These are phyloP conservation scores for Euclidium syriacum DNA, from an alignment of 345 rosid genomes.

Conservation along the genomic window DNA sequence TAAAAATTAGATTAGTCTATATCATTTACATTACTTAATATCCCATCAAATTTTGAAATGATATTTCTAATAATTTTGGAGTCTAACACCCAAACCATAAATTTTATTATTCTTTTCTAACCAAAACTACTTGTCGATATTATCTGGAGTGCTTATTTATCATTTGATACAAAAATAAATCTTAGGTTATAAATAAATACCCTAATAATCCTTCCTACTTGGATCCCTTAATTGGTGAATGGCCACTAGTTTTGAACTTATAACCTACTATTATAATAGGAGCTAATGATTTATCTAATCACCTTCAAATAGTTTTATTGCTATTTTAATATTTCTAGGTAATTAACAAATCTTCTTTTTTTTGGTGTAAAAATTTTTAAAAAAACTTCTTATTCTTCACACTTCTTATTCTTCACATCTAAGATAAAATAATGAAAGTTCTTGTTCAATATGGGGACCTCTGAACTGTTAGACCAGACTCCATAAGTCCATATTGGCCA, in stretches of 20 bases:
- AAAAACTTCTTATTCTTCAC: too few relatives aligned
- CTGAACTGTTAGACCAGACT: conserved; percentile 20
- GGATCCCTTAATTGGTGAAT: conserved; percentile 22
- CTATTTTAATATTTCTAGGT: not conserved
- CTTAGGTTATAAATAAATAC: not conserved
- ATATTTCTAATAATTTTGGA: too few relatives aligned
- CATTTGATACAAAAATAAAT: too few relatives aligned
- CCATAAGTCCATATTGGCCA: conserved; percentile 35
- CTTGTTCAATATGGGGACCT: conserved; percentile 25
- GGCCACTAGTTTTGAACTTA: conserved; percentile 17
- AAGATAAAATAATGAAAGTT: not conserved
- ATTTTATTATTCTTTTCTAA: not conserved
- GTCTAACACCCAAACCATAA: not conserved
- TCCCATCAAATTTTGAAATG: too few relatives aligned
- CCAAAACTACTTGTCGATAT: too few relatives aligned
- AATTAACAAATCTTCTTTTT: not conserved
- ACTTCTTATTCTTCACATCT: too few relatives aligned
- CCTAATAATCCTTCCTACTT: not conserved
- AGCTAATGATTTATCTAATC: conserved; percentile 32
- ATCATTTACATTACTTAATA: too few relatives aligned
- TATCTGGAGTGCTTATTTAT: too few relatives aligned
- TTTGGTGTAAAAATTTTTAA: too few relatives aligned
- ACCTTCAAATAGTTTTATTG: conserved; percentile 22
- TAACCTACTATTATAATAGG: not conserved
- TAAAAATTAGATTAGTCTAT: too few relatives aligned